Percentiles rank a stretch among this genome's conserved stretches.
These are phyloP conservation scores for Claviceps pazoutovae DNA, from an alignment of 2,329 filamentous ascomycete genomes.

Conservation along the genomic window DNA sequence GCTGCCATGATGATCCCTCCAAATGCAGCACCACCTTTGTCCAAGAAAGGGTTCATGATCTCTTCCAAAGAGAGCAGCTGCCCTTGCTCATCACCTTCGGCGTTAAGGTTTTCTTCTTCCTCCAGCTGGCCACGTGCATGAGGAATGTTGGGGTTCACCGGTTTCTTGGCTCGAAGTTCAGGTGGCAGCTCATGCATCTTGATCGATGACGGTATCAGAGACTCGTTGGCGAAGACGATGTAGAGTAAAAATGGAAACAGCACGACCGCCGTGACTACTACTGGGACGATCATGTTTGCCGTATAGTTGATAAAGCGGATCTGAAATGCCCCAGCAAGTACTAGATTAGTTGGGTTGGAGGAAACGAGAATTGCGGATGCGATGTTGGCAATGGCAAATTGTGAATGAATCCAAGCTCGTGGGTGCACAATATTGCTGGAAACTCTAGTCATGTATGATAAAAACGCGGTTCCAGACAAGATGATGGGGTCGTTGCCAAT, in stretches of 20 bases:
- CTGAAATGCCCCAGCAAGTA: constrained; percentile 56
- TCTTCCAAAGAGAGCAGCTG: constrained; percentile 52
- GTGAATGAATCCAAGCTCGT: constrained; percentile 57
- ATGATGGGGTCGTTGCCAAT: constrained; percentile 68
- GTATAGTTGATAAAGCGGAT: constrained; percentile 63
- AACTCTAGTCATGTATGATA: constrained; percentile 64
- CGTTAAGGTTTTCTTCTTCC: constrained; percentile 30
- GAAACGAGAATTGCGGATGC: constrained; percentile 64
- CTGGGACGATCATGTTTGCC: constrained; percentile 64
- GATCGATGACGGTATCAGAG: constrained; percentile 51
- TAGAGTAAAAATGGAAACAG: constrained; percentile 59
- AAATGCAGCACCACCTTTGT: constrained; percentile 50
- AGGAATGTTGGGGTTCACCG: constrained; percentile 62
- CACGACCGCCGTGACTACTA: constrained; percentile 51
- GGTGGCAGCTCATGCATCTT: constrained; percentile 53
- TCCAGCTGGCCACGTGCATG: constrained; percentile 41
- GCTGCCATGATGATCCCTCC: constrained; percentile 52
- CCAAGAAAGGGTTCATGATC: constrained; percentile 62
- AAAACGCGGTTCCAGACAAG: constrained; percentile 57
- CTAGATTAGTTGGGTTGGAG: constrained; percentile 64
- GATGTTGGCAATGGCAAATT: constrained; percentile 61
- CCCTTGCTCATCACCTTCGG: constrained; percentile 32
- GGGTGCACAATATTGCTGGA: constrained; percentile 60
- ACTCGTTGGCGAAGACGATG: constrained; percentile 50
- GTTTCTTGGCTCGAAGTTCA: constrained; percentile 37